A percentile compares a stretch with the other conserved stretches of the same genome.
phyloP scores from a whole-genome alignment of 2,329 filamentous ascomycete genomes.

The Colletotrichum spinosum region DNA sequence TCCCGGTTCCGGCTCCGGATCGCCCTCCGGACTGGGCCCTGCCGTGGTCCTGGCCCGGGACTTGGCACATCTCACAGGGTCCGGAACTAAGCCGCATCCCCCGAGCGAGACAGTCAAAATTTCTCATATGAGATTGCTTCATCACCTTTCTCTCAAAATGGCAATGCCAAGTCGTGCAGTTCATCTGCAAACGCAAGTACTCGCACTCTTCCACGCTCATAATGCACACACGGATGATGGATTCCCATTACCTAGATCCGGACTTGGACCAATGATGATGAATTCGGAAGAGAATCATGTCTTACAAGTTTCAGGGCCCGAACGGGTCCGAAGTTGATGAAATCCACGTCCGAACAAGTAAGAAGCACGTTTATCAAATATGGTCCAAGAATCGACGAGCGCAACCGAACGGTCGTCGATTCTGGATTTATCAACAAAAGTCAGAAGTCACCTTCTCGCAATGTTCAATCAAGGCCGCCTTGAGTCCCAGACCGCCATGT shows the following conservation, averaged over 20 bases:
- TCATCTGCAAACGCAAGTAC: slow-evolving; percentile 47
- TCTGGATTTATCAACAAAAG: not conserved
- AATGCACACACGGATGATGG: slow-evolving; percentile 40
- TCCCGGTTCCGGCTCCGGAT: not conserved
- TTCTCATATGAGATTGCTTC: not conserved
- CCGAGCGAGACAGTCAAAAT: slow-evolving; percentile 4
- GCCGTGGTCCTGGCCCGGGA: slow-evolving; percentile 8
- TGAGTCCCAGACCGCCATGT: slow-evolving; percentile 44
- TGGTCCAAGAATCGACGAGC: not conserved
- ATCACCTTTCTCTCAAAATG: slow-evolving; percentile 4
- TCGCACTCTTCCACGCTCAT: slow-evolving; percentile 45
- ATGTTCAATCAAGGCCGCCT: slow-evolving; percentile 34
- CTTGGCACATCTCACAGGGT: slow-evolving; percentile 9
- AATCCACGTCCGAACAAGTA: too few species aligned
- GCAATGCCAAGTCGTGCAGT: slow-evolving; percentile 35
- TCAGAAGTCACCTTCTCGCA: slow-evolving; percentile 12
- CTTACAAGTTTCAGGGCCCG: too few species aligned
- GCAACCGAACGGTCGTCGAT: not conserved
- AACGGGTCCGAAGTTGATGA: too few species aligned
- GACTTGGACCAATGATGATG: slow-evolving; percentile 37
- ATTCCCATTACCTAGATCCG: slow-evolving; percentile 49
- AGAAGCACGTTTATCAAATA: slow-evolving; percentile 42
- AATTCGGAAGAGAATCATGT: too few species aligned
- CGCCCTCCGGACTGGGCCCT: not conserved
- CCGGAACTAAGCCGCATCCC: slow-evolving; percentile 5